Percentiles rank a stretch among this genome's conserved stretches.
These are phyloP conservation scores for Cladochytrium replicatum DNA, from an alignment of 192 early-diverging fungal genomes.

Conservation along the genomic window DNA sequence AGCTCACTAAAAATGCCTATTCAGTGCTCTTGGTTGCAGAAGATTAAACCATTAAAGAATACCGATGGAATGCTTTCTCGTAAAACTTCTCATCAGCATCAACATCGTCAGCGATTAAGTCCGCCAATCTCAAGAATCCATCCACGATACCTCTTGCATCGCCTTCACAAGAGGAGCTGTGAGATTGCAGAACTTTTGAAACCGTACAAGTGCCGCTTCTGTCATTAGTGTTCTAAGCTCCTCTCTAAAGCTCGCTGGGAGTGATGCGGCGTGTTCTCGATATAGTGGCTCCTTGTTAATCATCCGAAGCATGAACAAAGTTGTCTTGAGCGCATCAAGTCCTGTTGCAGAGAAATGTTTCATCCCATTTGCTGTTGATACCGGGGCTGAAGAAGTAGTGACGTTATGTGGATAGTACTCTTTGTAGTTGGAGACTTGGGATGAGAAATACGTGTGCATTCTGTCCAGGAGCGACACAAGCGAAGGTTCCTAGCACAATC, in stretches of 20 bases:
- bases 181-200: constrained; percentile 9
- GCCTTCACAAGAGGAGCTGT: constrained; percentile 10
- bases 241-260: constrained; percentile 13
- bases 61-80: constrained; percentile 9
- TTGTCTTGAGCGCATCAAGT: constrained; percentile 10
- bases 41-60: not conserved
- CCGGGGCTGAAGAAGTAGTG: not conserved
- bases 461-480: constrained; percentile 8
- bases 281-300: constrained; percentile 9
- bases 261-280: not conserved
- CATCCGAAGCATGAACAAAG: constrained; percentile 9
- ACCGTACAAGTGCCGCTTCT: constrained; percentile 7
- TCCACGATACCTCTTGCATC: constrained; percentile 1
- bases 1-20: constrained; percentile 4
- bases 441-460: constrained; percentile 13
- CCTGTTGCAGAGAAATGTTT: not conserved
- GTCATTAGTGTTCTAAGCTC: constrained; percentile 5
- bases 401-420: constrained; percentile 7
- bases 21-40: not conserved
- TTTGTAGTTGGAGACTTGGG: constrained; percentile 12
- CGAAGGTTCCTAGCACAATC: not conserved
- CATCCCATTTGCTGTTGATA: no score
- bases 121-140: constrained; percentile 11
- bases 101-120: constrained; percentile 11
- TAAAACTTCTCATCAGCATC: constrained; percentile 13